These are phyloP conservation scores for Lonicera japonica DNA, from an alignment of 129 eudicot species.

Conservation along the genomic window DNA sequence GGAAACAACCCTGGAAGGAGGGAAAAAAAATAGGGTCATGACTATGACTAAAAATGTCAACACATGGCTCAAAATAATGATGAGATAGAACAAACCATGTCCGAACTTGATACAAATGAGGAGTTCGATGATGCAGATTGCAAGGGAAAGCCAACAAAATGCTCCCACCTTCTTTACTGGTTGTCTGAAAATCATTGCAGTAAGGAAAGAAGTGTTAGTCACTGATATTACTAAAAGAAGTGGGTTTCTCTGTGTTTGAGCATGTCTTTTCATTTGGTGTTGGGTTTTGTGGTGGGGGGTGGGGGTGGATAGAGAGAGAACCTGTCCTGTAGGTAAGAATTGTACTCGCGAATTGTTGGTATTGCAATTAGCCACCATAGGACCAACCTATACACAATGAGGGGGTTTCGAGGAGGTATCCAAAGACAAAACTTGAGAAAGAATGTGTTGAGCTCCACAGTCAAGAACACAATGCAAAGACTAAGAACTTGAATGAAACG, in stretches of 20 bases:
- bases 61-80: neutral
- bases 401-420: conserved; percentile 94
- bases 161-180: conserved; percentile 93
- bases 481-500: conserved; percentile 90
- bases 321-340: conserved; percentile 94
- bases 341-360: conserved; percentile 93
- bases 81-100: conserved; percentile 50
- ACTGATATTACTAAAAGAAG: neutral
- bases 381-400: conserved; percentile 70
- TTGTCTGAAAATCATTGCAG: conserved; percentile 43
- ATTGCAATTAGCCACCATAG: conserved; percentile 98
- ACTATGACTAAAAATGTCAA: neutral
- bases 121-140: conserved; percentile 95
- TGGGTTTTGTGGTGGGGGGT: too few relatives aligned
- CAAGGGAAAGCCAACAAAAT: conserved; percentile 93
- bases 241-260: neutral
- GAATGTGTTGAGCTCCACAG: conserved; percentile 90
- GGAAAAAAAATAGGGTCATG: neutral
- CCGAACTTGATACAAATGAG: conserved; percentile 95
- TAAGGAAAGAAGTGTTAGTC: neutral
- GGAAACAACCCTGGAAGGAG: conserved; percentile 67
- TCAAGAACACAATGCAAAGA: conserved; percentile 75
- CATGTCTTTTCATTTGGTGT: too few relatives aligned
- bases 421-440: conserved; percentile 95
- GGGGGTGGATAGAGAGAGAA: conserved; percentile 14